Evolutionary conservation across 495 filamentous ascomycete species (phyloP).

Genomic region (Durotheca rogersii): DNA sequence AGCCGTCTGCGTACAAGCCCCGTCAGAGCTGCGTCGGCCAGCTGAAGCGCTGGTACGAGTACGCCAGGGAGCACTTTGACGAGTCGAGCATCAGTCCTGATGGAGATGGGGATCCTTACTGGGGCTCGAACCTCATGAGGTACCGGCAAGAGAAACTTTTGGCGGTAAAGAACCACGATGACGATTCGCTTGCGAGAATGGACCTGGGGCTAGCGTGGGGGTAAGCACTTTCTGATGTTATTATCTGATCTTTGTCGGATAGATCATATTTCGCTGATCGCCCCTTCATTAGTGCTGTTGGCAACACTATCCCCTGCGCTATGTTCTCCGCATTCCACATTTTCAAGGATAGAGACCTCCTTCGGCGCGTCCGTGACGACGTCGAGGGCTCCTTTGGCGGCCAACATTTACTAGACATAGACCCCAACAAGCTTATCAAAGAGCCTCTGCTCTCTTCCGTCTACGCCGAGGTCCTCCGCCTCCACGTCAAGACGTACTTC

Average conservation of each 20-base stretch:
- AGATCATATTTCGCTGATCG: too few relatives aligned
- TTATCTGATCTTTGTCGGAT: too few relatives aligned
- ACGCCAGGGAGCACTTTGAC: not conserved
- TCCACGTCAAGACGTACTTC: conserved; percentile 28
- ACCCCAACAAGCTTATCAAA: conserved; percentile 16
- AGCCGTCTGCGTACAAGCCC: not conserved
- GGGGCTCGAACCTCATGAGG: conserved; percentile 12
- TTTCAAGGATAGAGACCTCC: conserved; percentile 10
- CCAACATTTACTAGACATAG: conserved; percentile 1
- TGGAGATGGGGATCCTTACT: not conserved
- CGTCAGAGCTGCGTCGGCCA: not conserved
- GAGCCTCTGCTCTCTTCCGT: conserved; percentile 35
- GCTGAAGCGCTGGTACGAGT: not conserved
- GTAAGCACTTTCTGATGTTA: too few relatives aligned
- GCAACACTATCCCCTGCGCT: conserved; percentile 14
- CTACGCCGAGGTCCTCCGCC: conserved; percentile 36
- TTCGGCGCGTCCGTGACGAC: conserved; percentile 8
- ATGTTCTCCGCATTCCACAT: conserved; percentile 12
- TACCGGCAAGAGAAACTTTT: conserved; percentile 3
- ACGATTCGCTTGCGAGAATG: conserved; percentile 11
- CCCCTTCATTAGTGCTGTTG: conserved; percentile 11
- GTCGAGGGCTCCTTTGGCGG: conserved; percentile 4
- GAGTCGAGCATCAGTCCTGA: not conserved
- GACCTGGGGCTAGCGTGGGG: conserved; percentile 26
- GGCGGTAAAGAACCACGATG: conserved; percentile 5